Conservation (phyloP, 129 eudicot genomes). For the Pulicaria dysenterica region DNA sequence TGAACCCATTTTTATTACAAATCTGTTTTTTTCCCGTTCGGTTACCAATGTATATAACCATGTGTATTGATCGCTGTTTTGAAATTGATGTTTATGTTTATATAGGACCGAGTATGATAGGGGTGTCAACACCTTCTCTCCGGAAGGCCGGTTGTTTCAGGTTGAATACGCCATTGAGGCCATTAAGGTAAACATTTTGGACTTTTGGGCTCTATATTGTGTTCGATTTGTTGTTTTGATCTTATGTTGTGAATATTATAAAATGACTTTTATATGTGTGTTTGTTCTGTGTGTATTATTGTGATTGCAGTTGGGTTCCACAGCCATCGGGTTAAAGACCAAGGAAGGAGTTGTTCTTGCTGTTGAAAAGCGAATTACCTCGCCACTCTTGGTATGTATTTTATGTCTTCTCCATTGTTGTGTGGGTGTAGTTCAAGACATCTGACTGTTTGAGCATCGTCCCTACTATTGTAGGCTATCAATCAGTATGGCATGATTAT, state of each 20-base stretch:
- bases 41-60: not conserved
- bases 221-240: not conserved
- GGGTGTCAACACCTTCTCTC: conserved; percentile 96
- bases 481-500: not conserved
- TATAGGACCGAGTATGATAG: conserved; percentile 95
- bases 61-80: not conserved
- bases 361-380: conserved; percentile 88
- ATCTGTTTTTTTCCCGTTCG: conserved; percentile 25
- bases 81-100: conserved; percentile 11
- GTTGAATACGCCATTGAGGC: conserved; percentile 98
- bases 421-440: not conserved
- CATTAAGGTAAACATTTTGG: conserved; percentile 56
- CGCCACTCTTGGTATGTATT: conserved; percentile 64
- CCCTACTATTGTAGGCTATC: not conserved
- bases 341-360: conserved; percentile 93
- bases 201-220: too few relatives aligned
- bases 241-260: not conserved
- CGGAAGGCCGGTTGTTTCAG: conserved; percentile 95
- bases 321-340: conserved; percentile 88
- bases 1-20: conserved; percentile 29
- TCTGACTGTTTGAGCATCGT: not conserved
- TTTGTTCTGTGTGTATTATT: not conserved
- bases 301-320: conserved; percentile 74
- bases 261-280: not conserved
- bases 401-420: not conserved